A percentile compares a stretch with the other conserved stretches of the same genome.
These are phyloP conservation scores for Alternaria sp. DNA, from an alignment of 2,329 filamentous ascomycete genomes.

Conservation along the genomic window DNA sequence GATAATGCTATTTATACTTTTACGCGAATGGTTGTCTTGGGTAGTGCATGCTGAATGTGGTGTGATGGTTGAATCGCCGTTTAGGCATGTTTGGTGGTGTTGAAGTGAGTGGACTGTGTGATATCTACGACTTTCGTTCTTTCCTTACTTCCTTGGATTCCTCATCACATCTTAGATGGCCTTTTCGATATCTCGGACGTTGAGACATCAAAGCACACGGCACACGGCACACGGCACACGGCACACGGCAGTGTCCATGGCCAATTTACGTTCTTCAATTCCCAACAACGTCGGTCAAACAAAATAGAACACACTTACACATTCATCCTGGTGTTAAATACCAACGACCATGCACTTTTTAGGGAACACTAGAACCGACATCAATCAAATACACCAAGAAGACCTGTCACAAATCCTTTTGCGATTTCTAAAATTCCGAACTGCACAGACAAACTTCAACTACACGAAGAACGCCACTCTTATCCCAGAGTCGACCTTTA, in stretches of 20 bases:
- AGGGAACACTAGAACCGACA: background rate
- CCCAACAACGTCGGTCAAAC: too few species aligned
- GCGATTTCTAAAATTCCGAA: conserved; percentile 3
- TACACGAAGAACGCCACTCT: background rate
- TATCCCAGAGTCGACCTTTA: background rate
- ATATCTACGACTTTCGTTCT: background rate
- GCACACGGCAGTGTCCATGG: too few species aligned
- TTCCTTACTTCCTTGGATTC: background rate
- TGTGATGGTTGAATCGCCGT: background rate
- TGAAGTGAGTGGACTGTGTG: background rate
- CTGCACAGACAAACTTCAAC: background rate
- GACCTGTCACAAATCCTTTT: background rate
- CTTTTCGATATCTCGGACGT: too few species aligned
- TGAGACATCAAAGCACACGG: too few species aligned
- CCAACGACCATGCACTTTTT: too few species aligned
- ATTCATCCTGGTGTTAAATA: background rate
- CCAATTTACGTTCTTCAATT: too few species aligned
- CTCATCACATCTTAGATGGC: too few species aligned
- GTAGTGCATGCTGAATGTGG: too few species aligned
- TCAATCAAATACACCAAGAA: background rate
- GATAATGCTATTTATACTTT: conserved; percentile 1
- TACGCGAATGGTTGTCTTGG: background rate
- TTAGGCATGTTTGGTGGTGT: background rate
- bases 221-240: too few species aligned
- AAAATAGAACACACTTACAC: too few species aligned